A percentile compares a stretch with the other conserved stretches of the same genome.
Conservation (phyloP, 768 basidiomycete genomes). For the Phanerodontia chrysosporium region DNA sequence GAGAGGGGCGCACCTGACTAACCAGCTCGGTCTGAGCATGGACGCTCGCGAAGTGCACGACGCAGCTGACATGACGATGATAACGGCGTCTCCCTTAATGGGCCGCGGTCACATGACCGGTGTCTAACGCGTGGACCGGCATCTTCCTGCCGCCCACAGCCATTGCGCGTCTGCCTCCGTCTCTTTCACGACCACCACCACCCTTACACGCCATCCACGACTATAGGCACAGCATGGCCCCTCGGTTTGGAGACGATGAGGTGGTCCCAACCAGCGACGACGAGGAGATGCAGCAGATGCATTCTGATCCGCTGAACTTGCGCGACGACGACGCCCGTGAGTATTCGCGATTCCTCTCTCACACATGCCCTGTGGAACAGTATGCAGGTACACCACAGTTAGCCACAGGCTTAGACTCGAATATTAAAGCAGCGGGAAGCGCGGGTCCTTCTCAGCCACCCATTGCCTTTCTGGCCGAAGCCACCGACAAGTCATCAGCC, state of each 20-base stretch:
- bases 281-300: conserved; percentile 1
- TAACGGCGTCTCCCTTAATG: background rate
- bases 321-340: background rate
- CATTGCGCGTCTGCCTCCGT: background rate
- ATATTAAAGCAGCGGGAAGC: background rate
- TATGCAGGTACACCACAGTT: background rate
- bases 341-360: background rate
- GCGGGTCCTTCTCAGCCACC: conserved; percentile 7
- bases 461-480: conserved; percentile 10
- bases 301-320: background rate
- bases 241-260: background rate
- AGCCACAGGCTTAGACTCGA: background rate
- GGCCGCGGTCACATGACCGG: background rate
- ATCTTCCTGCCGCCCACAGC: background rate
- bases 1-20: too few relatives aligned
- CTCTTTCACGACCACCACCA: conserved; percentile 3
- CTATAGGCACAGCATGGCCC: background rate
- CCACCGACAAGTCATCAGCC: background rate
- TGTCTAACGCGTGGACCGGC: conserved; percentile 1
- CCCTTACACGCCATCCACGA: background rate
- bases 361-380: background rate
- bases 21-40: too few relatives aligned
- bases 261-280: conserved; percentile 14
- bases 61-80: too few relatives aligned
- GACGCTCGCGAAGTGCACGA: too few relatives aligned